Percentiles rank a stretch among this genome's conserved stretches.
These are phyloP conservation scores for Cutaneotrichosporon daszewskae DNA, from an alignment of 1,284 basidiomycete genomes.

Conservation along the genomic window DNA sequence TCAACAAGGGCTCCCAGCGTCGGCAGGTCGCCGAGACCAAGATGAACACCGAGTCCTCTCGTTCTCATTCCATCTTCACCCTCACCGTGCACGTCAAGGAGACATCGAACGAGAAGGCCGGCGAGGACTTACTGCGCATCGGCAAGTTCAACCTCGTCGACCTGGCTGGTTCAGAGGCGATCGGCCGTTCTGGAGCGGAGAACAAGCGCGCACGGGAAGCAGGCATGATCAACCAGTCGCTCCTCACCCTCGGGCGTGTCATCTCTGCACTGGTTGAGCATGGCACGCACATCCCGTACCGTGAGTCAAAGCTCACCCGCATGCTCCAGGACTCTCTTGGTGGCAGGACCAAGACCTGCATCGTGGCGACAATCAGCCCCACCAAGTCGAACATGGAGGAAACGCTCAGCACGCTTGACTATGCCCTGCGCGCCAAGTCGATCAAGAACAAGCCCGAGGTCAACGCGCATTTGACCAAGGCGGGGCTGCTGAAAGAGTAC, in stretches of 20 bases:
- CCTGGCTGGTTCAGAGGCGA: constrained; percentile 94
- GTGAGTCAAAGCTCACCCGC: constrained; percentile 84
- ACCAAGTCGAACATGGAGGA: constrained; percentile 91
- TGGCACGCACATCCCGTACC: constrained; percentile 86
- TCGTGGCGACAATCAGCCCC: constrained; percentile 92
- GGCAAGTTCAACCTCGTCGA: constrained; percentile 98
- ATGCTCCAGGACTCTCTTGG: constrained; percentile 97
- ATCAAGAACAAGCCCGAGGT: constrained; percentile 94
- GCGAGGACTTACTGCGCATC: constrained; percentile 84
- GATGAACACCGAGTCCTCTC: constrained; percentile 91
- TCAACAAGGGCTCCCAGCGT: constrained; percentile 82
- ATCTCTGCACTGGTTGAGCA: constrained; percentile 96
- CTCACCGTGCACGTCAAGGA: constrained; percentile 93
- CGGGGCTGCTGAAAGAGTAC: constrained; percentile 89
- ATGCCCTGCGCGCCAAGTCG: constrained; percentile 90
- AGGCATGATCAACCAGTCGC: constrained; percentile 98
- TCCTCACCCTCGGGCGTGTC: constrained; percentile 91
- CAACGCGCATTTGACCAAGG: constrained; percentile 89
- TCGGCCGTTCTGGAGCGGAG: constrained; percentile 91
- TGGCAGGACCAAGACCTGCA: constrained; percentile 96
- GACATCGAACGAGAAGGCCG: constrained; percentile 53
- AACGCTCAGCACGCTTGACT: constrained; percentile 95
- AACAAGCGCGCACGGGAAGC: constrained; percentile 93
- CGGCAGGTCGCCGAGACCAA: constrained; percentile 94
- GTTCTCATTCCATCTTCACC: constrained; percentile 97